A percentile compares a stretch with the other conserved stretches of the same genome.
Conservation (phyloP, 495 filamentous ascomycete genomes). For the Penicillium bialowiezense region DNA sequence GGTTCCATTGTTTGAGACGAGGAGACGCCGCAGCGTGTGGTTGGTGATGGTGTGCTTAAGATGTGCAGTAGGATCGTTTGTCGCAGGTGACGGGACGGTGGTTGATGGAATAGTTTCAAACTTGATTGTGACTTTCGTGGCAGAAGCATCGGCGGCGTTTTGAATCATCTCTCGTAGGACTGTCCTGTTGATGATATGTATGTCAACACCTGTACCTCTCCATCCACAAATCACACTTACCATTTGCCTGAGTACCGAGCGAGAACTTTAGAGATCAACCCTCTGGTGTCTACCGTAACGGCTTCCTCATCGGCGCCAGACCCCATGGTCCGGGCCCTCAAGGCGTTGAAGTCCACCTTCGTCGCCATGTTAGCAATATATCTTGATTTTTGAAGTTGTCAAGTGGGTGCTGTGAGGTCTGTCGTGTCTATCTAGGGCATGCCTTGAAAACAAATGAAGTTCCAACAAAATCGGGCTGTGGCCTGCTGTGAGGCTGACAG, state of each 20-base stretch:
- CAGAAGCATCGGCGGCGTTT: conserved; percentile 94
- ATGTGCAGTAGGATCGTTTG: conserved; percentile 61
- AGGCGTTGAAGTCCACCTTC: conserved; percentile 72
- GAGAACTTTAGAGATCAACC: conserved; percentile 95
- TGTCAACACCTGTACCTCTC: conserved; percentile 5
- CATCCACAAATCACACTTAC: conserved; percentile 23
- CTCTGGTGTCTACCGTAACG: conserved; percentile 97
- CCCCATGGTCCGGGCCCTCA: conserved; percentile 81
- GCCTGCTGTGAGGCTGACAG: not conserved
- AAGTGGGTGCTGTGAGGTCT: not conserved
- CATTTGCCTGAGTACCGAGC: conserved; percentile 95
- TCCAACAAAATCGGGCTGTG: not conserved
- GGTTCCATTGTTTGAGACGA: conserved; percentile 88
- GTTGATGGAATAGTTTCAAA: conserved; percentile 86
- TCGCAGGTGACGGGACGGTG: conserved; percentile 66
- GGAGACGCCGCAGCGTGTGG: conserved; percentile 75
- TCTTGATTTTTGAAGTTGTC: not conserved
- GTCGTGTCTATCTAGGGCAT: not conserved
- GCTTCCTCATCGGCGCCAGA: conserved; percentile 89
- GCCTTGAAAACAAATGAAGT: not conserved
- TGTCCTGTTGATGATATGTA: conserved; percentile 34
- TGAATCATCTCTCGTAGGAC: conserved; percentile 91
- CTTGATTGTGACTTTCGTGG: conserved; percentile 82
- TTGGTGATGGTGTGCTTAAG: conserved; percentile 80
- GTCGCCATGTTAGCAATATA: conserved; percentile 47